Evolutionary conservation across 768 basidiomycete genomes (phyloP), one percentile per base, ranked within the genome.

Genomic region (Kwoniella dejecticola): DNA sequence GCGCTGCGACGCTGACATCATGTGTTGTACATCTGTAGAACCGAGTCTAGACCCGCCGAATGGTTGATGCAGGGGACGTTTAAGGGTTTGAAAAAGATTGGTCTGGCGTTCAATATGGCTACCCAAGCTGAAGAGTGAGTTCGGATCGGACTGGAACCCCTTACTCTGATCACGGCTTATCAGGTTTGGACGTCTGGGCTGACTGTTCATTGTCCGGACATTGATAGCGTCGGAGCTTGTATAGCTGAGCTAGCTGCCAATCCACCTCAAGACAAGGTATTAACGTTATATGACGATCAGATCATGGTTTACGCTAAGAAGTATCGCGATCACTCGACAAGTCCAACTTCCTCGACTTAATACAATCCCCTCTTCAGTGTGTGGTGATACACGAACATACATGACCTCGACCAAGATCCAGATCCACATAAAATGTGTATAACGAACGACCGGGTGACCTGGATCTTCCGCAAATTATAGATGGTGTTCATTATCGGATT

Each of bases 51-150:
- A 17, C 29, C 52, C 17, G 44, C 60, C 0, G 72, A 74, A 57
- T 57, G 61, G 7, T 30, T 68, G 23, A 44, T 61, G 19, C 66
- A 67, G 30, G 40, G 29, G 4, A 11, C 68, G 12, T 74, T 76
- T 52, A 57, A 58, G 24, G 66, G 67, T 4, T 47, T 76, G n/a
- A 42, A 62, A 19, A 48, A 13, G 10, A 21, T 76, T 21, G 75
- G 75, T 8, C 15, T 71, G 15, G 68, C 67, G 1, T 57, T 76
- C 11, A 50, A 59, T n/a, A 13, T 68, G 4, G 40, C 45, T 24
- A 55, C 68, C 12, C 66, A 77, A 12, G 69, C 56, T 33, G 62
- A 60, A 12, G 71, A 71, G 75, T 76, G 47, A 69, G 73, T 67
- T 8, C 1, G 21, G 0, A 41, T n/a, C n/a, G n/a, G n/a, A n/a